Conservation (phyloP, 139 green algal genomes). For the Picocystis salinarum region DNA sequence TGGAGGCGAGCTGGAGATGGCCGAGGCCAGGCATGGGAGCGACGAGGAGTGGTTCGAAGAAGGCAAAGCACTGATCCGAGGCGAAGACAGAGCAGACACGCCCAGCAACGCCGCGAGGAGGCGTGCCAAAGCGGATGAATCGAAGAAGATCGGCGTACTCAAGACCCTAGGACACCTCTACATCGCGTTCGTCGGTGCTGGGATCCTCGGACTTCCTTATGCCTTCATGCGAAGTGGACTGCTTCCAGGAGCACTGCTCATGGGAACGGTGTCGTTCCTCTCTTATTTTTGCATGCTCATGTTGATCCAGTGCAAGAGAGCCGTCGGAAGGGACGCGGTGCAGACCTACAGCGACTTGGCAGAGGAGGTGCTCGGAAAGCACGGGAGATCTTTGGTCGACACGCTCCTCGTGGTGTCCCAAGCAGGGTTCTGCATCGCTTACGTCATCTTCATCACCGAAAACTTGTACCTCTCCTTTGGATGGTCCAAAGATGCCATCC, state of each 20-base stretch:
- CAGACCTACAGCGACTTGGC: background rate
- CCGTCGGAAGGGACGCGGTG: background rate
- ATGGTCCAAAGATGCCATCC: too few relatives aligned
- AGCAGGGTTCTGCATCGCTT: slow-evolving; percentile 29
- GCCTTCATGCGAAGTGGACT: slow-evolving; percentile 20
- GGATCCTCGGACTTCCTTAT: slow-evolving; percentile 30
- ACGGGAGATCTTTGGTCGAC: slow-evolving; percentile 6
- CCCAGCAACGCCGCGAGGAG: too few relatives aligned
- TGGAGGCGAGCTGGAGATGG: too few relatives aligned
- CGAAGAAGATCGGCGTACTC: too few relatives aligned
- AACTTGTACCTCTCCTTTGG: too few relatives aligned
- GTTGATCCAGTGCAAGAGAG: slow-evolving; percentile 17
- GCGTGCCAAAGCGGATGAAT: too few relatives aligned
- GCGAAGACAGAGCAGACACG: too few relatives aligned
- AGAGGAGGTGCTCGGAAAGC: background rate
- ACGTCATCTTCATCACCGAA: slow-evolving; percentile 32
- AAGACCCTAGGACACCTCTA: too few relatives aligned
- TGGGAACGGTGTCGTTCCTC: slow-evolving; percentile 12
- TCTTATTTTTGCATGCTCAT: slow-evolving; percentile 29
- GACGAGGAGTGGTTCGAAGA: too few relatives aligned
- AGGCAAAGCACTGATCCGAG: too few relatives aligned
- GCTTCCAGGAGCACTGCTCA: slow-evolving; percentile 9
- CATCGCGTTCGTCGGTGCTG: too few relatives aligned
- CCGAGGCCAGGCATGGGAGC: too few relatives aligned
- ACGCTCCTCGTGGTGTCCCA: slow-evolving; percentile 26